phyloP scores from a whole-genome alignment of 805 yeast genomes.

The Clavispora santaluciae region DNA sequence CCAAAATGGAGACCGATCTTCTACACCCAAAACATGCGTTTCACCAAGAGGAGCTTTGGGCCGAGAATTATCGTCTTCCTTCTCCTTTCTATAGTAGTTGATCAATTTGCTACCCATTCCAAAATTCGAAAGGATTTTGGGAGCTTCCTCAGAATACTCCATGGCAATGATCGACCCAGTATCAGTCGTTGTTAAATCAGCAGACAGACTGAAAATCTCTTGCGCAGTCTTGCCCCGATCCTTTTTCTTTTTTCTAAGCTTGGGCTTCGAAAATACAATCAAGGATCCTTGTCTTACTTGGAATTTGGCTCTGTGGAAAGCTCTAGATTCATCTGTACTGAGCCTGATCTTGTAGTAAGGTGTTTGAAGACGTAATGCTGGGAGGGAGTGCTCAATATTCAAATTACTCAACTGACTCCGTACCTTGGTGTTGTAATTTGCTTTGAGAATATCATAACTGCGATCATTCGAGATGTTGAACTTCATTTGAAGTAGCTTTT shows the following conservation, averaged over 20 bases:
- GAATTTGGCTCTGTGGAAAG: conserved; percentile 77
- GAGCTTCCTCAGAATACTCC: conserved; percentile 90
- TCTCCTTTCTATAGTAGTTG: conserved; percentile 83
- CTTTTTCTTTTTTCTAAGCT: conserved; percentile 77
- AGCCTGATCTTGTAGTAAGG: conserved; percentile 85
- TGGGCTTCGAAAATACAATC: conserved; percentile 70
- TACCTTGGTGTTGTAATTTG: conserved; percentile 84
- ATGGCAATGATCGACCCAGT: conserved; percentile 69
- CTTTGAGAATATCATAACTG: conserved; percentile 75
- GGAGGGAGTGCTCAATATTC: conserved; percentile 85
- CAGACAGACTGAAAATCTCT: conserved; percentile 65
- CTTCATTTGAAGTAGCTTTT: conserved; percentile 50
- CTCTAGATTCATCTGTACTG: conserved; percentile 61
- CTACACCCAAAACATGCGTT: conserved; percentile 92
- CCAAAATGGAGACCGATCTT: conserved; percentile 97
- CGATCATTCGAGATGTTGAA: conserved; percentile 87
- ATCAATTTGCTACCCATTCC: conserved; percentile 96
- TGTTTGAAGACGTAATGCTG: conserved; percentile 80
- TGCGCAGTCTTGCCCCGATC: conserved; percentile 79
- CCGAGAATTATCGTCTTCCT: conserved; percentile 74
- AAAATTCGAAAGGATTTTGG: conserved; percentile 74
- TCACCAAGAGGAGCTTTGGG: conserved; percentile 91
- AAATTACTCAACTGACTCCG: conserved; percentile 90
- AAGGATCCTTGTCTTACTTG: conserved; percentile 71
- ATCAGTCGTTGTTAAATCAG: conserved; percentile 81